Base-by-base conservation (phyloP, 1,139 yeast genomes). In the Diutina neorugosa region DNA sequence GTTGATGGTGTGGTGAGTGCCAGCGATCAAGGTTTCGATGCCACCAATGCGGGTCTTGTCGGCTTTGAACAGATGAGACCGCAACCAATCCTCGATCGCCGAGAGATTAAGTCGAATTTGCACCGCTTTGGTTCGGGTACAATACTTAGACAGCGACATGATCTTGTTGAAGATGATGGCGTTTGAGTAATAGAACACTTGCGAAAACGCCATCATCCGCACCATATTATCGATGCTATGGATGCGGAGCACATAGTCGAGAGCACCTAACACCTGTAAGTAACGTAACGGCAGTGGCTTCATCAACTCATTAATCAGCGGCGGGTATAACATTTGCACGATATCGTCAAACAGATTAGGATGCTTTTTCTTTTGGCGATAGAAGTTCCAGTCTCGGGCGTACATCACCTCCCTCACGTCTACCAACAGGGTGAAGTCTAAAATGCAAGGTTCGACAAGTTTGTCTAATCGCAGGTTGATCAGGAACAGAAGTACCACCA, bases 261-360 rank as follows among this genome's bases (percentile, higher is more conserved):
- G 74, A 0, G 98, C 96, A 23, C 96, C 94, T 56, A 93, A 75
- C 1, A 91, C 87, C 62, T 94, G 96, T 21, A 91, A 81, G 54
- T 91, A 78, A 60, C 82, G 84, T 53, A 91, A 71, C 0, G 99
- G 98, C 0, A 97, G 87, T 3, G 97, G 96, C 62, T 82, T 84
- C 76, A 73, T 73, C 56, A 73, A 61, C 55, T 89, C 91, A 44
- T 65, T 62, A 54, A 81, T 74, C 0, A 84, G 68, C 12, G 94
- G 94, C 11, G 93, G 93, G 58, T 81, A 85, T 53, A 86, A 68
- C 81, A 82, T 84, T 53, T 79, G 74, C 53, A 82, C 65, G 46
- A 85, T 82, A 59, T 83, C 90, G 57, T 85, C 90, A 61, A 81
- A 84, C n/a, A 80, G 74, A 56, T 64, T 70, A 3, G 73, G 73